Conservation (phyloP, 2,329 filamentous ascomycete genomes). For the Fusarium decemcellulare region DNA sequence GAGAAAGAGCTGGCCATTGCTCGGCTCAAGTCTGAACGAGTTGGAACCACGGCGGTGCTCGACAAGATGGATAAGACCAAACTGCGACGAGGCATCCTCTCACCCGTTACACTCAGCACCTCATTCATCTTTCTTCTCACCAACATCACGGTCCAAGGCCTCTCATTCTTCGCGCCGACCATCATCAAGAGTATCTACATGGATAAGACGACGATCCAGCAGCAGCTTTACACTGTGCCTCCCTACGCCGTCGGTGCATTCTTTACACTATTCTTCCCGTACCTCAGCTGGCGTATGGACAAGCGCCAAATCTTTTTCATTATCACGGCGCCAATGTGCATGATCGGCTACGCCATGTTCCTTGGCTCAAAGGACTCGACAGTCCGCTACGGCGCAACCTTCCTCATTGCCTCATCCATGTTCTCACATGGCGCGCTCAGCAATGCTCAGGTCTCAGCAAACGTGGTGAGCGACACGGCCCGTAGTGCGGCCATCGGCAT, state of each 20-base stretch:
- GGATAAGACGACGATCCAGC: conserved; percentile 65
- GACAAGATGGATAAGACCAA: conserved; percentile 74
- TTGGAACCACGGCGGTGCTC: conserved; percentile 62
- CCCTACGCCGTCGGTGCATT: conserved; percentile 79
- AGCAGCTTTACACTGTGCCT: conserved; percentile 80
- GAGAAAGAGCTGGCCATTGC: conserved; percentile 75
- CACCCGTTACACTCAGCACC: conserved; percentile 67
- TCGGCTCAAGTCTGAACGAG: conserved; percentile 71
- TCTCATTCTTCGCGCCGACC: conserved; percentile 80
- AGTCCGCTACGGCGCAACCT: conserved; percentile 78
- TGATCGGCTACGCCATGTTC: conserved; percentile 81
- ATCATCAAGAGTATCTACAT: conserved; percentile 80
- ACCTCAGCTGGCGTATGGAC: conserved; percentile 73
- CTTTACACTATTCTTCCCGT: conserved; percentile 74
- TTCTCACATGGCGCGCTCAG: conserved; percentile 65
- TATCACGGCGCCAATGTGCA: conserved; percentile 71
- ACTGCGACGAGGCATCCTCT: conserved; percentile 73
- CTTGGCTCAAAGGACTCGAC: conserved; percentile 66
- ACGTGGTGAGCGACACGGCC: conserved; percentile 80
- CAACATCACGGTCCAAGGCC: conserved; percentile 80
- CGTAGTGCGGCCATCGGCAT: conserved; percentile 76
- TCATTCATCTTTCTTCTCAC: conserved; percentile 73
- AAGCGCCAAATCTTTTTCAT: conserved; percentile 73
- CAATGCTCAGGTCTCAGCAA: conserved; percentile 66
- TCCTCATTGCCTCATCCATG: conserved; percentile 75